phyloP scores from a whole-genome alignment of 2,329 filamentous ascomycete species.

The Apiospora rasikravindrae region DNA sequence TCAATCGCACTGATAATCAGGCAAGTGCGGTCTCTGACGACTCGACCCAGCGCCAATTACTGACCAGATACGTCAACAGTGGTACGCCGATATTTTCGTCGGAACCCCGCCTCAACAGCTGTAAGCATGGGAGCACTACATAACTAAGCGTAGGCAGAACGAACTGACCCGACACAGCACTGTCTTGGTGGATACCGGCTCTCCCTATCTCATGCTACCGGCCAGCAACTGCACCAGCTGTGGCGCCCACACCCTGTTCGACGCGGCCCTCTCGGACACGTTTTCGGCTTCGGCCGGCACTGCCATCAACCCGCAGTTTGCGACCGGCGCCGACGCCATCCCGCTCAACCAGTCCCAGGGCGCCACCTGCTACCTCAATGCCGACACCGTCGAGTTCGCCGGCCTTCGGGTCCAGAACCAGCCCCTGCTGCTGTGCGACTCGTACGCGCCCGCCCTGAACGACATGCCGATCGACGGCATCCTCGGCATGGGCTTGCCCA shows the following conservation, averaged over 20 bases:
- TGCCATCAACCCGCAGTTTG: conserved; percentile 27
- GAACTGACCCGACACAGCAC: conserved; percentile 28
- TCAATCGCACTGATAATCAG: conserved; percentile 26
- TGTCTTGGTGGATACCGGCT: conserved; percentile 41
- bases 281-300: conserved; percentile 33
- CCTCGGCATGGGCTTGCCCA: conserved; percentile 33
- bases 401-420: conserved; percentile 31
- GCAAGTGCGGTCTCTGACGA: neutral
- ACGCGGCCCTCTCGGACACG: conserved; percentile 35
- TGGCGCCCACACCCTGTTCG: conserved; percentile 32
- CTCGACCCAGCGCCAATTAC: neutral
- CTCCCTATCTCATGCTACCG: conserved; percentile 36
- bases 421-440: conserved; percentile 38
- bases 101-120: conserved; percentile 34
- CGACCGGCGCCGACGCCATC: conserved; percentile 36
- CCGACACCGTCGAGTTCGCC: conserved; percentile 37
- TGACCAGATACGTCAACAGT: neutral
- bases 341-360: conserved; percentile 31
- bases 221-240: conserved; percentile 37
- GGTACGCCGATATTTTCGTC: conserved; percentile 25
- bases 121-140: conserved; percentile 28
- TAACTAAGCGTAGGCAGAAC: neutral
- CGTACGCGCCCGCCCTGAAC: conserved; percentile 35
- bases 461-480: conserved; percentile 40
- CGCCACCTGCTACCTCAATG: conserved; percentile 33